Evolutionary conservation across 2,329 filamentous ascomycete genomes (phyloP).

Genomic region (Colletotrichum horii): DNA sequence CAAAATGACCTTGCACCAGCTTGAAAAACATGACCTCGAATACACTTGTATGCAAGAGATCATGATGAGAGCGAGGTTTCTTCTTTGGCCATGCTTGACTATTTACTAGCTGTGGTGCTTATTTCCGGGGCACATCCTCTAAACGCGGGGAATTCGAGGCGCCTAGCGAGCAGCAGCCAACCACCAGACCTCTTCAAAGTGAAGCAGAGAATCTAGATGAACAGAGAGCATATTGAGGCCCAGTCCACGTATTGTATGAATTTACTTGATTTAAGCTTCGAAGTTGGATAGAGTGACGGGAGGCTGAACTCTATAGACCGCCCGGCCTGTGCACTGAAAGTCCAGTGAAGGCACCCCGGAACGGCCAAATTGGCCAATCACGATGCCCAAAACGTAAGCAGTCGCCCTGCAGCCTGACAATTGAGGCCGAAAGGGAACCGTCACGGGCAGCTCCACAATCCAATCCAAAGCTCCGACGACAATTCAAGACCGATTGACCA

Average conservation of each 20-base stretch:
- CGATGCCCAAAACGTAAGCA: not conserved
- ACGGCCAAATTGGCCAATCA: not conserved
- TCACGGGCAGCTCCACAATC: conserved; percentile 14
- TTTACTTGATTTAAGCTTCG: not conserved
- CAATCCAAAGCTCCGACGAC: conserved; percentile 23
- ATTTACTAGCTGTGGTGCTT: not conserved
- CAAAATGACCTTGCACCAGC: not conserved
- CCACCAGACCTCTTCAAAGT: rapidly evolving
- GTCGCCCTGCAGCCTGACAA: not conserved
- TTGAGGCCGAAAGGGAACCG: conserved; percentile 1
- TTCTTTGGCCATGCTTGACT: not conserved
- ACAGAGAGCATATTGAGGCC: not conserved
- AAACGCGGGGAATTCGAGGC: not conserved
- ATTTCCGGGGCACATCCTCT: not conserved
- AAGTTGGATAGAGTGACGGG: not conserved
- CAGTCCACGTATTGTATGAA: rapidly evolving
- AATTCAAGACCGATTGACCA: conserved; percentile 17
- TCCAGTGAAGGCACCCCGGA: not conserved
- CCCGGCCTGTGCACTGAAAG: not conserved
- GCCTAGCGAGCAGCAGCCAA: not conserved
- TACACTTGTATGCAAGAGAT: not conserved
- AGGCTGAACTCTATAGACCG: not conserved
- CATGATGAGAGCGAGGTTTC: not conserved
- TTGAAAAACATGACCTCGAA: not conserved
- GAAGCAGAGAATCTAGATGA: rapidly evolving